Percentiles rank a stretch among this genome's conserved stretches.
These are phyloP conservation scores for Globisporangium ultimum DNA, from an alignment of 352 stramenopile genomes.

Conservation along the genomic window DNA sequence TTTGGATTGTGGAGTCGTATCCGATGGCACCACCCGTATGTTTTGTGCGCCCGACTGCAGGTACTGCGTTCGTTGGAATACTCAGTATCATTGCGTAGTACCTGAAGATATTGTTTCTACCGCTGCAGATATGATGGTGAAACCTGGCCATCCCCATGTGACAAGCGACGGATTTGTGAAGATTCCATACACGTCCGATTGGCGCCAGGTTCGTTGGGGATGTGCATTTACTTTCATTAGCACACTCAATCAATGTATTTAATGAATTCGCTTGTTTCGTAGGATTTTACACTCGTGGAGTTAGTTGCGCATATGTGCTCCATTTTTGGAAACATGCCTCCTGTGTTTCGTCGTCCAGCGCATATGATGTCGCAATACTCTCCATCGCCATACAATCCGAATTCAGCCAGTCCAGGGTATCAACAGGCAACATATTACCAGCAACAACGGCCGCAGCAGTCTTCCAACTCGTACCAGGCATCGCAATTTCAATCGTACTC, in stretches of 20 bases:
- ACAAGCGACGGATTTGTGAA: constrained; percentile 83
- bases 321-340: constrained; percentile 87
- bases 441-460: constrained; percentile 20
- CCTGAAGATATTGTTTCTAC: too few relatives aligned
- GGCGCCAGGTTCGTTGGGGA: constrained; percentile 38
- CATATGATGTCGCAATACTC: constrained; percentile 35
- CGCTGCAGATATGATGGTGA: constrained; percentile 78
- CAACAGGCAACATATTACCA: constrained; percentile 41
- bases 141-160: constrained; percentile 81
- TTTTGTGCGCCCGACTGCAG: constrained; percentile 81
- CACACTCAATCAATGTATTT: background rate
- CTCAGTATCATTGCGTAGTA: background rate
- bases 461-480: constrained; percentile 14
- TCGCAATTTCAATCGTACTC: constrained; percentile 21
- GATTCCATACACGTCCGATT: constrained; percentile 84
- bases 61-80: constrained; percentile 14
- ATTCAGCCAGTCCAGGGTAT: constrained; percentile 17
- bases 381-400: constrained; percentile 27
- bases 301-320: constrained; percentile 86
- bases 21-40: constrained; percentile 76
- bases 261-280: background rate
- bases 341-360: constrained; percentile 72
- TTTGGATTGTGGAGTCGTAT: constrained; percentile 87
- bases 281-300: constrained; percentile 83
- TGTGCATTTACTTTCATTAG: background rate